Conservation (phyloP, 768 basidiomycete species). For the Psilocybe azurescens region DNA sequence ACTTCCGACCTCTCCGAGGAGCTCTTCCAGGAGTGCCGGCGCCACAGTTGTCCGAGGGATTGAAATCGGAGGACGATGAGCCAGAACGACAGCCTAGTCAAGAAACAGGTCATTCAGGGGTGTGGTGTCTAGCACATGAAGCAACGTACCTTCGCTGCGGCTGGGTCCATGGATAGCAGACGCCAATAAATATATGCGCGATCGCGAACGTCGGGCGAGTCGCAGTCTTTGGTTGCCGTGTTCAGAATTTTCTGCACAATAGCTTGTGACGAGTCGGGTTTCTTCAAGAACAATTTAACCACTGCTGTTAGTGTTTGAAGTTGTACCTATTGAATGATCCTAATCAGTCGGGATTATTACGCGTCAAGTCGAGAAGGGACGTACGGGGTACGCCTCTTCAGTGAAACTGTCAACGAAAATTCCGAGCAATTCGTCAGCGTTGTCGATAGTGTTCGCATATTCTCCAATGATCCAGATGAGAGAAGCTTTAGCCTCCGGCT, state of each 20-base stretch:
- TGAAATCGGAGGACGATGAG: conserved; percentile 91
- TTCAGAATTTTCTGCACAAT: conserved; percentile 92
- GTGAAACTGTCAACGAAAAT: conserved; percentile 92
- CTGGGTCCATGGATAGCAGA: conserved; percentile 91
- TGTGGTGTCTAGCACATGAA: neutral
- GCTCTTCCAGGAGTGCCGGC: conserved; percentile 86
- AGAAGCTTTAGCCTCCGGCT: conserved; percentile 97
- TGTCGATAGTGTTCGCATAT: conserved; percentile 97
- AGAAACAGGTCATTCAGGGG: neutral
- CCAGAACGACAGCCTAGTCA: conserved; percentile 77
- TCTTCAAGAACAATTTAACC: conserved; percentile 95
- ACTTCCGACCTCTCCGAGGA: conserved; percentile 87
- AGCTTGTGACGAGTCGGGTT: conserved; percentile 90
- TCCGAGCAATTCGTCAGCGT: conserved; percentile 89
- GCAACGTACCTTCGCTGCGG: conserved; percentile 82
- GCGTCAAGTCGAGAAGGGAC: conserved; percentile 29
- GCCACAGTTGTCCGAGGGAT: conserved; percentile 92
- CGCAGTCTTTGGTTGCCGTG: conserved; percentile 96
- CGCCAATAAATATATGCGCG: conserved; percentile 99
- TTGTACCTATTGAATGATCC: conserved; percentile 53
- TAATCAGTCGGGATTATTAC: neutral
- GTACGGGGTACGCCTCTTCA: conserved; percentile 90
- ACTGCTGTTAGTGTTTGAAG: conserved; percentile 90
- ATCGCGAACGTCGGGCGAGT: conserved; percentile 95
- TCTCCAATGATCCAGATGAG: conserved; percentile 99